phyloP scores from a whole-genome alignment of 2,329 filamentous ascomycete genomes.

The Aspergillus udagawae region DNA sequence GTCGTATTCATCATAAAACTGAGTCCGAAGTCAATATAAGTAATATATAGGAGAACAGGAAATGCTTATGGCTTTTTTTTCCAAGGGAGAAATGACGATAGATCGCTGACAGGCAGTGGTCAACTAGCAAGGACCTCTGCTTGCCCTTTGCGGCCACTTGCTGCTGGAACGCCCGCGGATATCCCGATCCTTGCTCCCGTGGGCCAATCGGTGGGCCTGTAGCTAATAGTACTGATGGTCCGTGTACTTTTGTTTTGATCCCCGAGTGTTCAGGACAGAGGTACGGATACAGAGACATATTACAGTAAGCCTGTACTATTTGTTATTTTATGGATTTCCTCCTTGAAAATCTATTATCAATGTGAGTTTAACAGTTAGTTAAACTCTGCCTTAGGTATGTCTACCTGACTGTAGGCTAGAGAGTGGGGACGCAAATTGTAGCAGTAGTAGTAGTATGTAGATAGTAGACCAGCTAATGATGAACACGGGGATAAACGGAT shows the following conservation, averaged over 20 bases:
- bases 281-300: background rate
- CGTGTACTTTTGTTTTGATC: conserved; percentile 29
- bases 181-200: conserved; percentile 28
- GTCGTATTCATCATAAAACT: background rate
- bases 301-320: too few species aligned
- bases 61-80: background rate
- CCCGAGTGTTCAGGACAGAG: background rate
- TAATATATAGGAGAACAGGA: background rate
- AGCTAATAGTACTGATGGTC: conserved; percentile 5
- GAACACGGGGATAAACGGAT: background rate
- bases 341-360: too few species aligned
- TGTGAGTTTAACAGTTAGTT: too few species aligned
- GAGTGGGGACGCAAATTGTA: too few species aligned
- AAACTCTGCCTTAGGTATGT: too few species aligned
- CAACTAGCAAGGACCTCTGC: conserved; percentile 20
- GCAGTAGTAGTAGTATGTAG: too few species aligned
- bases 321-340: too few species aligned
- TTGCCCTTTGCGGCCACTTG: conserved; percentile 33
- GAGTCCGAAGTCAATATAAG: background rate
- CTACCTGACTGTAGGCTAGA: too few species aligned
- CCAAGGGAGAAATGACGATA: background rate
- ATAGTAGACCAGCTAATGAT: background rate
- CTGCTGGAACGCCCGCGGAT: conserved; percentile 27
- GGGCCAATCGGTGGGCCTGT: conserved; percentile 24
- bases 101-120: conserved; percentile 7